phyloP scores from a whole-genome alignment of 768 basidiomycete species.

The Mycena indigotica region DNA sequence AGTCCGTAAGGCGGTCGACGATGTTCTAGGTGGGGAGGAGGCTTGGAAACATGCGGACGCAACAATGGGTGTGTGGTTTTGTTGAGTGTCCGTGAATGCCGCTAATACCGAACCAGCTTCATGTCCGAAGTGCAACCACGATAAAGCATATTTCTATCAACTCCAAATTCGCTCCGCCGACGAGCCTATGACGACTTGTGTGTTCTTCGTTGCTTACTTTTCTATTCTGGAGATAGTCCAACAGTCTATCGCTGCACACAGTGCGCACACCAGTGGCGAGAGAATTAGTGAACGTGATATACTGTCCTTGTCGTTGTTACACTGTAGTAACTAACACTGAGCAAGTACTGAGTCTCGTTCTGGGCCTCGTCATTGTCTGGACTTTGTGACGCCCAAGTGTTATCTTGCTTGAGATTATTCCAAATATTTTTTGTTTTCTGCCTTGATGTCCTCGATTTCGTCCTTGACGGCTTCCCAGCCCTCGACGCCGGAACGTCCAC shows the following conservation, averaged over 20 bases:
- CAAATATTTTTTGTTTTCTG: background rate
- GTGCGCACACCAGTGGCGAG: constrained; percentile 71
- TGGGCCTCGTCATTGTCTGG: too few relatives aligned
- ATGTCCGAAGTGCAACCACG: constrained; percentile 81
- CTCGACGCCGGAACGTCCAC: constrained; percentile 48
- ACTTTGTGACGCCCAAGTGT: background rate
- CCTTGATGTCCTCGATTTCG: background rate
- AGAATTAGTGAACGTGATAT: too few relatives aligned
- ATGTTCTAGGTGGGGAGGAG: constrained; percentile 92
- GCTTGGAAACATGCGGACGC: constrained; percentile 94
- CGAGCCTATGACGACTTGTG: constrained; percentile 83
- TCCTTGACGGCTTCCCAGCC: constrained; percentile 54
- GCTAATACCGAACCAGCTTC: constrained; percentile 38
- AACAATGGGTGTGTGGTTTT: constrained; percentile 59
- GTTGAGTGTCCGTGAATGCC: background rate
- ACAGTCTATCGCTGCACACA: constrained; percentile 68
- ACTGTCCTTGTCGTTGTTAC: too few relatives aligned
- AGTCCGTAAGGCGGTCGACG: constrained; percentile 90
- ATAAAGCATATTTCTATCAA: constrained; percentile 91
- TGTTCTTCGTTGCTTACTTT: constrained; percentile 26
- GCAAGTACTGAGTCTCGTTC: background rate
- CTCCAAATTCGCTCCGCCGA: constrained; percentile 94
- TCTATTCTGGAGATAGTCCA: background rate
- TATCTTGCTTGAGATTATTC: background rate
- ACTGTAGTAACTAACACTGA: too few relatives aligned